Base-by-base conservation (phyloP, 129 eudicot genomes). In the Pulicaria dysenterica region DNA sequence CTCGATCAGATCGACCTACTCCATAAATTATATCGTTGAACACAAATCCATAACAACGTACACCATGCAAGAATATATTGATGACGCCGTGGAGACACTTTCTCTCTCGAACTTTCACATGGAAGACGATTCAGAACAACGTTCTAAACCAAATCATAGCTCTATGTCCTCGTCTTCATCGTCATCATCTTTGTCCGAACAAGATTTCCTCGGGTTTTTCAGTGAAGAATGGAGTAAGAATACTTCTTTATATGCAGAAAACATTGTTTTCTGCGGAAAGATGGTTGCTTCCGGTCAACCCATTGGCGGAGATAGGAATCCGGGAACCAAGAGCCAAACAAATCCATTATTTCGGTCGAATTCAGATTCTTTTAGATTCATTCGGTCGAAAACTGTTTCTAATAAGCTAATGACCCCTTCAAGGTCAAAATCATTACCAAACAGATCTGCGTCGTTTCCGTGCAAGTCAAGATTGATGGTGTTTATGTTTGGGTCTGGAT, bases 401-500 rank as follows among this genome's bases (percentile, higher is more conserved):
- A 50, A 24, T 9, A 50, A 24, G 71, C 31, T 8, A 24, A 24
- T 24, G 2, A 49, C 4, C 12, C 43, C 67, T 42, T 38, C 62
- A 42, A 74, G 84, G 39, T 74, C 84, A 44, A 68, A 68, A 60
- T 80, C 84, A 4, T 19, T 83, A 17, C 82, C 85, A 7, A 75
- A 67, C 5, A 64, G 15, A 36, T 34, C 67, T 47, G 4, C 55
- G 37, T 77, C 85, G 40, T 71, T 78, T n/a, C 61, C 82, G 0
- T 69, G 68, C 40, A 88, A 85, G 79, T 74, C 86, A 0, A 79
- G 77, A 12, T 83, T 77, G 73, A 62, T 67, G 83, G 66, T 81
- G 77, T 80, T 81, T 69, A 42, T 79, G 79, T 86, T 81, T 58
- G 89, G 89, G 62, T 59, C 75, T 7, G 58, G 77, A 71, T 79